phyloP scores from a whole-genome alignment of 2,329 filamentous ascomycete genomes.

The Ophiostoma australiae region DNA sequence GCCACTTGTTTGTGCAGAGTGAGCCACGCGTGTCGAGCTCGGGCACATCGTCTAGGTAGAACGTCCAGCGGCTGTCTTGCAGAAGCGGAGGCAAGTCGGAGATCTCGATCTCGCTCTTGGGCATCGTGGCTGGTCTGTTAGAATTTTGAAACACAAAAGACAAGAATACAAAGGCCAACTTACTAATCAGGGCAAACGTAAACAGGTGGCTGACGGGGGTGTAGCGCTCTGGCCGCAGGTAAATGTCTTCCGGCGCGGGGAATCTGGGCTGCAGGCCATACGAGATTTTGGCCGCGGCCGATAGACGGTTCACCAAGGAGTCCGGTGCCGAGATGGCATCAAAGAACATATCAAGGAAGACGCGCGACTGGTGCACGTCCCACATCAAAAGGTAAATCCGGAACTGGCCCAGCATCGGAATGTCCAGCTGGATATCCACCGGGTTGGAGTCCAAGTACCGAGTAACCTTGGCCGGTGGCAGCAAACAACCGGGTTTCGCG shows the following conservation, averaged over 20 bases:
- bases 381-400: slow-evolving; percentile 66
- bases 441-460: slow-evolving; percentile 74
- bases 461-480: slow-evolving; percentile 65
- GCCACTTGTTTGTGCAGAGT: slow-evolving; percentile 64
- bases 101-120: slow-evolving; percentile 60
- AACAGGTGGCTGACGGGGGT: slow-evolving; percentile 62
- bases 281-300: slow-evolving; percentile 54
- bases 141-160: not conserved
- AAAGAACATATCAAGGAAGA: slow-evolving; percentile 59
- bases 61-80: slow-evolving; percentile 63
- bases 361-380: slow-evolving; percentile 48
- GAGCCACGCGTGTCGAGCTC: slow-evolving; percentile 50
- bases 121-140: slow-evolving; percentile 48
- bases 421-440: slow-evolving; percentile 71
- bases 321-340: slow-evolving; percentile 46
- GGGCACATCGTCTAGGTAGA: slow-evolving; percentile 64
- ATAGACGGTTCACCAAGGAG: slow-evolving; percentile 57
- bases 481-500: slow-evolving; percentile 50
- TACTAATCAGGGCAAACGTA: slow-evolving; percentile 64
- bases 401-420: slow-evolving; percentile 73
- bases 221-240: slow-evolving; percentile 63
- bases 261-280: slow-evolving; percentile 57
- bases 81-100: slow-evolving; percentile 58
- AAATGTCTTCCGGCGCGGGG: slow-evolving; percentile 58
- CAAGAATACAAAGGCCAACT: slow-evolving; percentile 31